These are phyloP conservation scores for Colletotrichum incanum DNA, from an alignment of 2,329 filamentous ascomycete species.

Conservation along the genomic window DNA sequence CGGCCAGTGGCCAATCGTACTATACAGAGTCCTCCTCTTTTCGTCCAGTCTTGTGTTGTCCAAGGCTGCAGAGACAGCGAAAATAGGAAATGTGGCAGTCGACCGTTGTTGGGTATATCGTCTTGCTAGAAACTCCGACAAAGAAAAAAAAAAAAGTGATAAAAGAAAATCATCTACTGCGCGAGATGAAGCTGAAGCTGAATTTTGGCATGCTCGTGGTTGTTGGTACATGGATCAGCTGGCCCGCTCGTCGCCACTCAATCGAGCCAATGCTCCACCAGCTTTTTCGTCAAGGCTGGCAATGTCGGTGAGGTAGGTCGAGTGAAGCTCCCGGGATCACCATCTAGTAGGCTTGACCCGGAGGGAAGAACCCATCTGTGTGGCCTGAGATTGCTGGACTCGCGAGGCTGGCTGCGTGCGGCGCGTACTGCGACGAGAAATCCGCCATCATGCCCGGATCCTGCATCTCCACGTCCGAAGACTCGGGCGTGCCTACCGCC, in stretches of 20 bases:
- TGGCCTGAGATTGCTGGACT: conserved; percentile 34
- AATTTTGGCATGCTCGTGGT: conserved; percentile 6
- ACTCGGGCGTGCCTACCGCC: conserved; percentile 50
- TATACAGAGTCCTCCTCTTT: conserved; percentile 32
- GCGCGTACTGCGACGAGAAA: conserved; percentile 43
- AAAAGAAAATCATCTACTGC: conserved; percentile 26
- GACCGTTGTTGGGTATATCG: conserved; percentile 40
- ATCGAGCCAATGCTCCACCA: not conserved
- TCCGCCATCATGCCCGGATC: conserved; percentile 52
- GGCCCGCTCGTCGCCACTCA: not conserved
- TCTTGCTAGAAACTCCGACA: conserved; percentile 33
- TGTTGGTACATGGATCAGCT: conserved; percentile 14
- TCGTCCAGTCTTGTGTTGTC: conserved; percentile 7
- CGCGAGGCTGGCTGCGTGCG: conserved; percentile 25
- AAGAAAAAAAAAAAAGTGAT: conserved; percentile 3
- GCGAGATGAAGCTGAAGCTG: conserved; percentile 23
- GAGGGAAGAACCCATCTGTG: conserved; percentile 30
- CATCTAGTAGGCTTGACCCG: conserved; percentile 36
- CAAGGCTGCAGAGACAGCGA: conserved; percentile 11
- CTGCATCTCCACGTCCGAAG: conserved; percentile 54
- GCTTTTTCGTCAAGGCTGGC: too few relatives aligned
- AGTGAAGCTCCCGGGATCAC: not conserved
- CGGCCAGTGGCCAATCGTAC: conserved; percentile 2
- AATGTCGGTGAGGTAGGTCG: not conserved
- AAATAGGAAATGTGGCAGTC: conserved; percentile 22